Conservation (phyloP, 352 stramenopile species). For the Halophytophthora polymorphica region DNA sequence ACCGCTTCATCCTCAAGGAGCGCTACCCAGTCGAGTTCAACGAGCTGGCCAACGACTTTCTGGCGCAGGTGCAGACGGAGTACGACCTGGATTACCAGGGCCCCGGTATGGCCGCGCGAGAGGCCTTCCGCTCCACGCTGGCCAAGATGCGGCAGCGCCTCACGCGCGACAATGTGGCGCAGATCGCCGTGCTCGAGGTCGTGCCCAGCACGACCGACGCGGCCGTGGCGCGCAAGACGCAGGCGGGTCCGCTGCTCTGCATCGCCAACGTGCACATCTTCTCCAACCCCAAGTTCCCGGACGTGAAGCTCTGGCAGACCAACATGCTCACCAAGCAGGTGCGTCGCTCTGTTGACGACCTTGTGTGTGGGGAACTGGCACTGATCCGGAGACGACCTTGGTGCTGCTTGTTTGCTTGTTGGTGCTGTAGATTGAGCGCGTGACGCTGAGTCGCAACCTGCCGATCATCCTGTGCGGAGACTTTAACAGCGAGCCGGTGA, state of each 20-base stretch:
- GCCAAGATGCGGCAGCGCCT: slow-evolving; percentile 83
- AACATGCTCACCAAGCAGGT: slow-evolving; percentile 86
- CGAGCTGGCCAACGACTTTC: slow-evolving; percentile 81
- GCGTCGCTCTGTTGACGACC: too few species aligned
- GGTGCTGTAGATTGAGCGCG: slow-evolving; percentile 59
- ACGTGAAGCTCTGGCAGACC: slow-evolving; percentile 99
- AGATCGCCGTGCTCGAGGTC: slow-evolving; percentile 96
- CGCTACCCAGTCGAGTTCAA: slow-evolving; percentile 98
- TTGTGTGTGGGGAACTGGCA: too few species aligned
- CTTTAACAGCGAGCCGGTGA: slow-evolving; percentile 98
- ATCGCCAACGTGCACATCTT: slow-evolving; percentile 99
- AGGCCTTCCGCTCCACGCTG: slow-evolving; percentile 49
- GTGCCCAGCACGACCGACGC: slow-evolving; percentile 75
- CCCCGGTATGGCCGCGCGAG: slow-evolving; percentile 54
- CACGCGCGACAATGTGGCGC: slow-evolving; percentile 97
- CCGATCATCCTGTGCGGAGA: slow-evolving; percentile 97
- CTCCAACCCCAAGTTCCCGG: slow-evolving; percentile 97
- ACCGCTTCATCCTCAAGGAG: slow-evolving; percentile 85
- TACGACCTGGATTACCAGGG: slow-evolving; percentile 78
- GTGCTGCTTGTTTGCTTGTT: too few species aligned
- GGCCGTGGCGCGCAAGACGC: slow-evolving; percentile 40
- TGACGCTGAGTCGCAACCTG: slow-evolving; percentile 71
- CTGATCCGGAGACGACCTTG: too few species aligned
- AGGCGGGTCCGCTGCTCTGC: slow-evolving; percentile 82
- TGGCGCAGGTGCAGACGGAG: slow-evolving; percentile 62